Conservation (phyloP, 129 eudicot genomes). For the Flaveria linearis region DNA sequence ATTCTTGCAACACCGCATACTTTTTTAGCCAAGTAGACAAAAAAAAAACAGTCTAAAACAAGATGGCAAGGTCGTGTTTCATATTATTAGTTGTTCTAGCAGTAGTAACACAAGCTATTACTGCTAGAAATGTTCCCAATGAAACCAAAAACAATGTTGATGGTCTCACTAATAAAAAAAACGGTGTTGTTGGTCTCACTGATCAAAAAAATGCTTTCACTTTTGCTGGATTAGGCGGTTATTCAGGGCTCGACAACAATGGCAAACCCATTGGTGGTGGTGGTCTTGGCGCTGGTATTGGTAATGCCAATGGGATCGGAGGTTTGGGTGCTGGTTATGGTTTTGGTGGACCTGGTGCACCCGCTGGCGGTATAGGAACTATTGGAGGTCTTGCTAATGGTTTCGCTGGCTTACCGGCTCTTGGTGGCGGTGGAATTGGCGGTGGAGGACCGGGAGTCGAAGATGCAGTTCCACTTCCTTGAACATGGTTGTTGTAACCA, state of each 20-base stretch:
- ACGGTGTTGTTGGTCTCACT: conserved; percentile 29
- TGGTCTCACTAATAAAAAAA: conserved; percentile 41
- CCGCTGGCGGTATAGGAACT: conserved; percentile 41
- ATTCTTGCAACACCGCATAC: conserved; percentile 28
- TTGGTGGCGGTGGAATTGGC: conserved; percentile 47
- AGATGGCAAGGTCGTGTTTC: conserved; percentile 40
- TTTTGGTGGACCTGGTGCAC: conserved; percentile 43
- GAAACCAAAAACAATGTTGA: conserved; percentile 27
- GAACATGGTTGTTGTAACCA: conserved; percentile 27
- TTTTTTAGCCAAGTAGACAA: neutral
- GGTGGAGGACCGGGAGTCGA: conserved; percentile 44
- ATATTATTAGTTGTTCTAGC: conserved; percentile 39
- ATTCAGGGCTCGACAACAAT: conserved; percentile 32
- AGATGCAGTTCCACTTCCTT: conserved; percentile 39
- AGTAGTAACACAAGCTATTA: conserved; percentile 21
- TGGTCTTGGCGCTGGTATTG: conserved; percentile 36
- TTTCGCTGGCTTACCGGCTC: conserved; percentile 42
- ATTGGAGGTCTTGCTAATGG: conserved; percentile 43
- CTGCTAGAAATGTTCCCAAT: conserved; percentile 41
- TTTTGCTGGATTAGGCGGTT: conserved; percentile 47
- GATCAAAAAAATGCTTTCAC: conserved; percentile 46
- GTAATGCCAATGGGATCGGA: conserved; percentile 35
- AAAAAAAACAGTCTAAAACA: neutral
- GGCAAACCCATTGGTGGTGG: conserved; percentile 47
- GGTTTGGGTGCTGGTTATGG: conserved; percentile 47